Conservation (phyloP, 2,329 filamentous ascomycete genomes). For the Fusarium sp. region DNA sequence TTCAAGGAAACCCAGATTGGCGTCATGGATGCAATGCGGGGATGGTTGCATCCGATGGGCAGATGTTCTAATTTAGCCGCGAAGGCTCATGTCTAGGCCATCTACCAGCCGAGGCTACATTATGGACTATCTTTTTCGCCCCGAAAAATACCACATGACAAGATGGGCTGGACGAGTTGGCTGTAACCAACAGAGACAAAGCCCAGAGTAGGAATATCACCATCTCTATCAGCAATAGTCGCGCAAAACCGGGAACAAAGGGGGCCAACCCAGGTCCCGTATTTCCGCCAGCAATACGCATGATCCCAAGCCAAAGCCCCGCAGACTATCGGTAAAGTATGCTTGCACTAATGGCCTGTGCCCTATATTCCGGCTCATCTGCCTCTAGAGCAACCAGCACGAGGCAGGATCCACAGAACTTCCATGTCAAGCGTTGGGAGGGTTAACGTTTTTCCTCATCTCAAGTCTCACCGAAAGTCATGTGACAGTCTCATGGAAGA, state of each 20-base stretch:
- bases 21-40: neutral
- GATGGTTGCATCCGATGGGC: neutral
- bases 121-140: neutral
- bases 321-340: neutral
- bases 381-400: neutral
- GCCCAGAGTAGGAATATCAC: neutral
- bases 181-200: neutral
- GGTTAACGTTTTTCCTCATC: neutral
- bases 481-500: neutral
- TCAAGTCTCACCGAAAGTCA: neutral
- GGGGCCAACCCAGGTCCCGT: neutral
- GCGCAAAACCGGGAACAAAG: neutral
- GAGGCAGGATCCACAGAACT: neutral
- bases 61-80: neutral
- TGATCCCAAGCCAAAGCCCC: neutral
- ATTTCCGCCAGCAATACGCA: neutral
- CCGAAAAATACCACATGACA: neutral
- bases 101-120: neutral
- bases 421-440: neutral
- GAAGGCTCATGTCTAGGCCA: neutral
- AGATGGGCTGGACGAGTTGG: neutral
- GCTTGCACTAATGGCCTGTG: neutral
- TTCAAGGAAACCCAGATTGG: neutral
- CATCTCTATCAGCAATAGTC: neutral
- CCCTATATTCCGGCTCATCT: neutral